Base-by-base conservation (phyloP, 2,329 filamentous ascomycete species). In the Ophiosphaerella narmari region DNA sequence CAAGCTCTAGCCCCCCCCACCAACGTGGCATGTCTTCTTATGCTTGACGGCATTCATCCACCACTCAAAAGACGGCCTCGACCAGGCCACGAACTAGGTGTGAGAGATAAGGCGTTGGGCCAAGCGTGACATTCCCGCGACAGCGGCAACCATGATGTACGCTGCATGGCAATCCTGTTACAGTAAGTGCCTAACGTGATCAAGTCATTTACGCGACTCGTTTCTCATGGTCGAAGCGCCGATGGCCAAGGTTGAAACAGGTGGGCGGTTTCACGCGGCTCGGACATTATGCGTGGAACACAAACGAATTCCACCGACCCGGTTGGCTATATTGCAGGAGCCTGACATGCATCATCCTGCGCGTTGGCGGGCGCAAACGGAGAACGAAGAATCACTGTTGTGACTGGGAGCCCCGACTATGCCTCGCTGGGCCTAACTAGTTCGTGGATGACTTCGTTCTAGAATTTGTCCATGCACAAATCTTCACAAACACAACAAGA, bases 171-270 rank as follows among this genome's bases (percentile, higher is more conserved):
- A 45, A 53, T 40, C 55, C 51, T 18, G 42, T 51, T 41, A 42
- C 26, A 31, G 60, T 21, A 52, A 26, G 2, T 50, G 31, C 38
- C 53, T 63, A 60, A 49, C 61, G 43, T 5, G 21, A 53, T 37
- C 36, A 8, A 32, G 65, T 38, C 36, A 54, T 38, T 4, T 46
- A 70, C 46, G 56, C 62, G 65, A 67, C 48, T 48, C 43, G 54
- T 57, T 55, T 59, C 48, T 54, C 51, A 23, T 51, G 45, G 45
- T 48, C 54, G 62, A 66, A 60, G 64, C 65, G 62, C 70, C 59
- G 49, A 46, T 45, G 44, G 54, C 64, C 61, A 54, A 65, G 66
- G 48, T 68, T 66, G 68, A 73, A 71, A 73, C 70, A 59, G 49
- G 53, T 53, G 53, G 57, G 54, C 50, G 50, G 69, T 72, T 72